These are phyloP conservation scores for Penicillium lagena DNA, from an alignment of 495 filamentous ascomycete genomes.

Conservation along the genomic window DNA sequence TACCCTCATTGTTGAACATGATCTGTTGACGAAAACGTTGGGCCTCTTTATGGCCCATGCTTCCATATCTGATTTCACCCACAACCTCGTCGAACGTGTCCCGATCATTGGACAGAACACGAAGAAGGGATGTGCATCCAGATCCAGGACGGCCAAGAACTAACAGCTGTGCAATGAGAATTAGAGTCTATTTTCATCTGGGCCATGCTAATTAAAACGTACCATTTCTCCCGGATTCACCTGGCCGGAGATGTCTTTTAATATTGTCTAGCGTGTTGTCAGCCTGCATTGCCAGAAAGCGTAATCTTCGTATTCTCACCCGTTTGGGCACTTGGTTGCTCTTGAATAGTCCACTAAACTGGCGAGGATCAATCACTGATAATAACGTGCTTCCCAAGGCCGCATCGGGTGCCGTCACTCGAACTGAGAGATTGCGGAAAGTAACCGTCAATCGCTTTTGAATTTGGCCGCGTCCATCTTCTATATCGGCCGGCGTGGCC, in stretches of 20 bases:
- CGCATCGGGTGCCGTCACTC: constrained; percentile 33
- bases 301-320: constrained; percentile 9
- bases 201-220: not conserved
- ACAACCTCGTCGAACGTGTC: constrained; percentile 28
- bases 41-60: constrained; percentile 28
- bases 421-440: constrained; percentile 29
- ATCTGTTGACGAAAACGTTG: constrained; percentile 31
- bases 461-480: constrained; percentile 13
- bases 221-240: constrained; percentile 37
- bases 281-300: not conserved
- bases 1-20: constrained; percentile 38
- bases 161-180: constrained; percentile 19
- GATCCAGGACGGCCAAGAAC: constrained; percentile 39
- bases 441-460: constrained; percentile 32
- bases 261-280: constrained; percentile 19
- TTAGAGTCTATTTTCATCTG: not conserved
- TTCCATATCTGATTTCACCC: constrained; percentile 27
- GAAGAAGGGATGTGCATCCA: constrained; percentile 37
- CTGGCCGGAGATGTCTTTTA: constrained; percentile 31
- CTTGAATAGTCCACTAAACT: constrained; percentile 14
- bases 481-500: constrained; percentile 22
- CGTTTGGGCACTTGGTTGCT: constrained; percentile 17
- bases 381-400: constrained; percentile 31
- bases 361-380: constrained; percentile 30
- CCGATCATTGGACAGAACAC: constrained; percentile 32